Base-by-base conservation (phyloP, 192 early-diverging fungal species). In the Umbelopsis ramanniana region DNA sequence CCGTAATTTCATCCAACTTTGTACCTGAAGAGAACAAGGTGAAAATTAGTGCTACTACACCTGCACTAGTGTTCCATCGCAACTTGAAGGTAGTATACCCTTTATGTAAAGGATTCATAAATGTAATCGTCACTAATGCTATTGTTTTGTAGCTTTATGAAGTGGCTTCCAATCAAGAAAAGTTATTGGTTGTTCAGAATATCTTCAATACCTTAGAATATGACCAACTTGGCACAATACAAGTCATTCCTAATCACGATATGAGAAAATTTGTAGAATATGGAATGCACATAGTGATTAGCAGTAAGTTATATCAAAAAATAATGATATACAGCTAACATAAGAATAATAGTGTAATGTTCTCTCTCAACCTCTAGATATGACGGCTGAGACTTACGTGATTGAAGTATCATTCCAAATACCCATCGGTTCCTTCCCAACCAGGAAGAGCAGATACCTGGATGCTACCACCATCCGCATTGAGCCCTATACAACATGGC, bases 11-110 rank as follows among this genome's bases (percentile, higher is more conserved):
- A 0, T 67, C 52, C 3, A 23, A 79, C 46, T 63, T 45, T 24
- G 68, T 74, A 12, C 53, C 74, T 50, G 52, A 53, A 9, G 69
- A 79, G 14, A 52, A 63, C 8, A 73, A 71, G 23, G 11, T 82
- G 23, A 67, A 72, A 19, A 69, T 78, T 22, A 54, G 66, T 6
- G 80, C 83, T 3, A 15, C 21, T 0, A 74, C 78, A 0, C 77
- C 83, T 21, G 79, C 79, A 0, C 70, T 85, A 43, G 77, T 85
- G 2, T 85, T 82, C 52, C 77, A 85, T 50, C 79, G 79, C 8
- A 74, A 74, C 5, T 75, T 74, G 37, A 76, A 80, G 69, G 82
- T 81, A 79, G 46, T 6, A 46, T 19, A 11, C 11, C 2, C 4
- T 19, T 22, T 26, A 0, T 11, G 6, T 72, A 45, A 29, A 21